Evolutionary conservation across 805 yeast species (phyloP).

Genomic region (Ogataea trehaloabstinens): DNA sequence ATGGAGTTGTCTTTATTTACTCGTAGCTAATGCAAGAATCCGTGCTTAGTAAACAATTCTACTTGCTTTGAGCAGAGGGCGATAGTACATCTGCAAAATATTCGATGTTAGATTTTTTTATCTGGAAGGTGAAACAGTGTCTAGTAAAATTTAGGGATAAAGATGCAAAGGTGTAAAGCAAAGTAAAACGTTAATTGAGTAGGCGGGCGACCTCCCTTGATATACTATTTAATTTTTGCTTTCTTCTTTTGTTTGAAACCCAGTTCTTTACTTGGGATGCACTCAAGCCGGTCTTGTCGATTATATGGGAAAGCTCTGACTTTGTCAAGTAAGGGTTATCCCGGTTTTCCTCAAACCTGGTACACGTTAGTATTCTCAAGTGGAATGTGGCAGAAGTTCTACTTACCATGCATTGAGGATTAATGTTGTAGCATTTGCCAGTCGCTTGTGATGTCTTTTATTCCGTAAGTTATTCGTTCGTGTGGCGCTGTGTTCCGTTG

Average conservation of each 20-base stretch:
- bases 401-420: background rate
- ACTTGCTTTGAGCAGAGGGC: no score
- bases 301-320: conserved; percentile 10
- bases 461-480: conserved; percentile 5
- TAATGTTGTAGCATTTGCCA: conserved; percentile 13
- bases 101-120: conserved; percentile 1
- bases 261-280: conserved; percentile 20
- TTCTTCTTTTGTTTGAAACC: conserved; percentile 18
- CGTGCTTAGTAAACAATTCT: no score
- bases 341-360: conserved; percentile 17
- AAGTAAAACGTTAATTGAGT: background rate
- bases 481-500: background rate
- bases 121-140: conserved; percentile 2
- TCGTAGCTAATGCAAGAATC: no score
- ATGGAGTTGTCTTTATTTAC: no score
- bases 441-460: conserved; percentile 1
- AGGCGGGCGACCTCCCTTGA: conserved; percentile 10
- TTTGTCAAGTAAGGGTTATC: conserved; percentile 21
- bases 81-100: no score
- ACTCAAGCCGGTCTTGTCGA: conserved; percentile 12
- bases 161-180: no score
- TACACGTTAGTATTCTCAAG: conserved; percentile 3
- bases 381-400: no score
- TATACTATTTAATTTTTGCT: conserved; percentile 6
- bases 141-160: no score